Base-by-base conservation (phyloP, 78 protist genomes). In the Dictyostelium intermedium region DNA sequence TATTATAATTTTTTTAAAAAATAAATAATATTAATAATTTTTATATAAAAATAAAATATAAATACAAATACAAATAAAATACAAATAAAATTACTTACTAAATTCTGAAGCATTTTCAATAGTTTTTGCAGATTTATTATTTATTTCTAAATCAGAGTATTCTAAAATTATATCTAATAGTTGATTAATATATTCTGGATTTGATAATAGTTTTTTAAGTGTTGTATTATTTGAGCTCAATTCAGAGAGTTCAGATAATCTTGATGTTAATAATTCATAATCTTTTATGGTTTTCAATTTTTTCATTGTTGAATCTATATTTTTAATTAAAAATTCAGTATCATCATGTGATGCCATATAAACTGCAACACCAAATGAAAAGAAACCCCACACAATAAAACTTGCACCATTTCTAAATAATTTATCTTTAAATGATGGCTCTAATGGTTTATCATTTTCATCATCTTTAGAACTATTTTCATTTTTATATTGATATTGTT, bases 271-370 rank as follows among this genome's bases (percentile, higher is more conserved):
- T 8, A 89, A 23, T 27, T 83, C 70, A 6, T 79, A 89, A 9
- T 89, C 94, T 18, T 20, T 69, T 23, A 74, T 8, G 3, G 27
- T 69, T 32, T 20, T n/a, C 27, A 89, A 39, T 47, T 89, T 83
- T 23, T 20, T 43, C 27, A 89, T 18, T 3, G 39, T 32, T 5
- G 16, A 20, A 39, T 78, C 87, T 5, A 74, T 47, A 47, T 78
- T 25, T 32, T 80, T 89, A 14, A 89, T 70, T 1, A 43, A 30
- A 30, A 39, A 80, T 41, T 78, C 85, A 20, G 94, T 89, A 13
- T 89, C 94, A 70, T 89, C 94, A 16, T 34, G n/a, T n/a, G 81
- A 20, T 70, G 94, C 56, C 32, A 86, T 61, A 41, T 74, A 74
- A 56, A 56, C 84, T 34, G 94, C 73, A 30, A 79, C 18, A 50